Evolutionary conservation across 2,329 filamentous ascomycete species (phyloP), one percentile per base, ranked within the genome.

Genomic region (Penicillium brasilianum): DNA sequence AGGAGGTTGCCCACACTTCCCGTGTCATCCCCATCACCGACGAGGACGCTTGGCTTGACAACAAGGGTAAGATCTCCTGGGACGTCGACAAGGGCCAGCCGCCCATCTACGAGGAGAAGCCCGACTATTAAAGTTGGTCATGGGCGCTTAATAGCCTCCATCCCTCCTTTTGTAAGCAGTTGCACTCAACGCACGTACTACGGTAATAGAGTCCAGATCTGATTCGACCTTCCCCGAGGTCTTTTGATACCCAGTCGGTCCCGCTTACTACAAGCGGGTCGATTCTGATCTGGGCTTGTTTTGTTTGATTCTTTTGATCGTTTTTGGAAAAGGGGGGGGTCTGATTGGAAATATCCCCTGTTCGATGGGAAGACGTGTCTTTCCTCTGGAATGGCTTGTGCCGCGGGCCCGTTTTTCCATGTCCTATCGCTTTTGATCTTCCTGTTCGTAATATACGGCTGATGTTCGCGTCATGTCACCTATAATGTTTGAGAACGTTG

Each of bases 1-100:
- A 96, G 73, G 93, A 96, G 76, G 83, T 95, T 56, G 82, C 82
- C 13, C 90, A 95, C 69, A 90, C 90, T 0, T 82, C 82, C 66
- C 86, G 85, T 69, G 84, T 91, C 34, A 90, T 92, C 32, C 86
- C 88, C 1, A 94, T 96, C 65, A 93, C 90, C 0, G 92, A 97
- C 67, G 90, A 92, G 66, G 90, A 88, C 18, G 90, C 90, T 48
- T 84, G 79, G 53, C 77, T 94, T 54, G 83, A 90, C 69, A 89
- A 90, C 68, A 90, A 92, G 79, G 88, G 88, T 74, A 86, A 85
- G 66, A 79, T 89, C 61, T 75, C 81, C 25, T 88, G 86, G 85
- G 81, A 87, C 71, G 71, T 79, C 11, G 81, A 86, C 62, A 81
- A 79, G 57, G 85, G 82, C 37, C 72, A 81, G 61, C 85, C 87